Percentiles rank a stretch among this genome's conserved stretches.
phyloP scores from a whole-genome alignment of 2,329 filamentous ascomycete species.

The Aspergillus transmontanensis region DNA sequence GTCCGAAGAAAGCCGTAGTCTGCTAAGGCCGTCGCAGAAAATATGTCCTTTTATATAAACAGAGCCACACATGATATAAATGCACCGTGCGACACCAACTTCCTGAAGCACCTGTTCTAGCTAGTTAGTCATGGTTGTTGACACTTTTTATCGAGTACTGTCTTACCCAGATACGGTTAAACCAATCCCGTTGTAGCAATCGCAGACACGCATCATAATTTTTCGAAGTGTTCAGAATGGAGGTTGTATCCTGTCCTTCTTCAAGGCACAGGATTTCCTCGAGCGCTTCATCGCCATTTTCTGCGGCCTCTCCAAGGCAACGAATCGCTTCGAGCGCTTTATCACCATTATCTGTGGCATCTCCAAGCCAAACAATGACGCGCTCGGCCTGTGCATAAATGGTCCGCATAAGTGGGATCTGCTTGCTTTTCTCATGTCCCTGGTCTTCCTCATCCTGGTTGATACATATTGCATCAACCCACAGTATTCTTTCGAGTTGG shows the following conservation, averaged over 20 bases:
- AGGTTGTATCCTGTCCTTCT: not conserved
- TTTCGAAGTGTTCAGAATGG: not conserved
- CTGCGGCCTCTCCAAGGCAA: not conserved
- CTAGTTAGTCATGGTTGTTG: not conserved
- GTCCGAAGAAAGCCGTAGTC: no score
- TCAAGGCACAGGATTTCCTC: no score
- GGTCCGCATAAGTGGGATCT: not conserved
- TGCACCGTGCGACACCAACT: not conserved
- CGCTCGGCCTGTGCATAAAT: not conserved
- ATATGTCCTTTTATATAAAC: not conserved
- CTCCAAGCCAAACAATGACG: constrained; percentile 6
- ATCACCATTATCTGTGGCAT: not conserved
- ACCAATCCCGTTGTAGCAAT: not conserved
- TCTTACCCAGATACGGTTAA: constrained; percentile 10
- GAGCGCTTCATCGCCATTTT: no score
- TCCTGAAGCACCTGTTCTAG: constrained; percentile 4
- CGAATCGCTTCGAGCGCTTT: not conserved
- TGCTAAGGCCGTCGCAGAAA: constrained; percentile 4
- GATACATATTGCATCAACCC: constrained; percentile 6
- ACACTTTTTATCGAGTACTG: not conserved
- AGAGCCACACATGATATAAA: constrained; percentile 4
- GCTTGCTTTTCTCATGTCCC: not conserved
- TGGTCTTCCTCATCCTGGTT: not conserved
- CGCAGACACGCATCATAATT: not conserved
- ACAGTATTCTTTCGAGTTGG: not conserved